Conservation (phyloP, 2,329 filamentous ascomycete genomes). For the Colletotrichum zoysiae region DNA sequence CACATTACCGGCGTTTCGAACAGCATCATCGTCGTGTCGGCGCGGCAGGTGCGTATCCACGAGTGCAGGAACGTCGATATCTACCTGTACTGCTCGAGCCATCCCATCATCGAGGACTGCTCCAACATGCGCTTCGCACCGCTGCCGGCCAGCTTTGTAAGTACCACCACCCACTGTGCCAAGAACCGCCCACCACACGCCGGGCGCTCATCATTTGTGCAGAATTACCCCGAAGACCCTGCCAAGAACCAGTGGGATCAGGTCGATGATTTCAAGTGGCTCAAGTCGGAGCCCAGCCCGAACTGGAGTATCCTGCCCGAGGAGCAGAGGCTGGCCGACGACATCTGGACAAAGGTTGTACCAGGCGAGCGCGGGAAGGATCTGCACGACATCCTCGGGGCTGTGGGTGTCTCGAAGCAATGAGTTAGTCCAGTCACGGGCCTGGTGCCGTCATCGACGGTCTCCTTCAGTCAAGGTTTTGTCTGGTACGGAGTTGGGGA, state of each 20-base stretch:
- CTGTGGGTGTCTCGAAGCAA: slow-evolving; percentile 56
- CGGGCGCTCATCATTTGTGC: slow-evolving; percentile 42
- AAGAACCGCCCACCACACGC: fast-evolving
- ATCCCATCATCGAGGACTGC: slow-evolving; percentile 96
- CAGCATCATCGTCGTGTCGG: slow-evolving; percentile 81
- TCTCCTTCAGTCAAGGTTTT: not conserved
- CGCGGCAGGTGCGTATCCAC: slow-evolving; percentile 94
- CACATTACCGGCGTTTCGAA: slow-evolving; percentile 83
- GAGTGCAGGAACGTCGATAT: slow-evolving; percentile 84
- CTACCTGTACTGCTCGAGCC: slow-evolving; percentile 84
- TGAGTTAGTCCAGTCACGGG: slow-evolving; percentile 2
- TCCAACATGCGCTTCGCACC: slow-evolving; percentile 81
- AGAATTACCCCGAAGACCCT: slow-evolving; percentile 47
- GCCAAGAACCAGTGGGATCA: slow-evolving; percentile 83
- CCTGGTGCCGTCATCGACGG: not conserved
- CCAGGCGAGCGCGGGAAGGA: slow-evolving; percentile 72
- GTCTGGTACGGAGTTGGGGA: slow-evolving; percentile 15
- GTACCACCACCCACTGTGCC: slow-evolving; percentile 51
- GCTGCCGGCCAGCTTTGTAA: slow-evolving; percentile 77
- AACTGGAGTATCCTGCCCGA: slow-evolving; percentile 83
- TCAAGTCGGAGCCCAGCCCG: slow-evolving; percentile 86
- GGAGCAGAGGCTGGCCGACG: slow-evolving; percentile 68
- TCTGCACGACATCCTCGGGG: slow-evolving; percentile 74
- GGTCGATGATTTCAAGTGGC: slow-evolving; percentile 98
- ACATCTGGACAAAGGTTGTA: slow-evolving; percentile 78